Percentiles rank a stretch among this genome's conserved stretches.
phyloP scores from a whole-genome alignment of 1,139 yeast species.

The Wickerhamiella pararugosa region DNA sequence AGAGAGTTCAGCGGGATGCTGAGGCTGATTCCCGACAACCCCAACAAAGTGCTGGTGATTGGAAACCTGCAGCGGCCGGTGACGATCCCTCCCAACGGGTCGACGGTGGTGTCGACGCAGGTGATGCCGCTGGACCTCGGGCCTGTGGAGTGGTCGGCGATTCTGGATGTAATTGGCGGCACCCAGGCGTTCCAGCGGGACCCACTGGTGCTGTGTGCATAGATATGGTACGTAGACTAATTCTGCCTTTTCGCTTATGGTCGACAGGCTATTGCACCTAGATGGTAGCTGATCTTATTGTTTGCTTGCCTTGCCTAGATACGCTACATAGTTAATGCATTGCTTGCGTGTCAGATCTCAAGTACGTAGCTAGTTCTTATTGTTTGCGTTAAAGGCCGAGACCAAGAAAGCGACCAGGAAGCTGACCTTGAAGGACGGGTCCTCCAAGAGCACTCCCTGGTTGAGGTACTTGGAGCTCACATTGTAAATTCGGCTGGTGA shows the following conservation, averaged over 20 bases:
- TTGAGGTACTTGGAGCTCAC: constrained; percentile 36
- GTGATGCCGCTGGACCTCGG: constrained; percentile 54
- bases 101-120: constrained; percentile 33
- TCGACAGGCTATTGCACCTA: no score
- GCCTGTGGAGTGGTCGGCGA: constrained; percentile 64
- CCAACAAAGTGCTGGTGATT: constrained; percentile 29
- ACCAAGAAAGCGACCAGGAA: constrained; percentile 44
- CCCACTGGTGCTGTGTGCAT: not conserved
- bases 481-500: constrained; percentile 31
- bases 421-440: constrained; percentile 50
- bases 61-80: constrained; percentile 51
- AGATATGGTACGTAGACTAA: no score
- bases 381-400: constrained; percentile 42
- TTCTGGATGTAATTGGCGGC: constrained; percentile 36
- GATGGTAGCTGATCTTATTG: no score
- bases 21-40: constrained; percentile 44
- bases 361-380: not conserved
- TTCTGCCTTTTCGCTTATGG: no score
- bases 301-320: no score
- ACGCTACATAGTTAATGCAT: no score
- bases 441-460: constrained; percentile 39
- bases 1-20: constrained; percentile 38
- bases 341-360: not conserved
- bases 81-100: constrained; percentile 31
- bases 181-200: constrained; percentile 3